Evolutionary conservation across 305 asterid species (phyloP).

Genomic region (Striga hermonthica): DNA sequence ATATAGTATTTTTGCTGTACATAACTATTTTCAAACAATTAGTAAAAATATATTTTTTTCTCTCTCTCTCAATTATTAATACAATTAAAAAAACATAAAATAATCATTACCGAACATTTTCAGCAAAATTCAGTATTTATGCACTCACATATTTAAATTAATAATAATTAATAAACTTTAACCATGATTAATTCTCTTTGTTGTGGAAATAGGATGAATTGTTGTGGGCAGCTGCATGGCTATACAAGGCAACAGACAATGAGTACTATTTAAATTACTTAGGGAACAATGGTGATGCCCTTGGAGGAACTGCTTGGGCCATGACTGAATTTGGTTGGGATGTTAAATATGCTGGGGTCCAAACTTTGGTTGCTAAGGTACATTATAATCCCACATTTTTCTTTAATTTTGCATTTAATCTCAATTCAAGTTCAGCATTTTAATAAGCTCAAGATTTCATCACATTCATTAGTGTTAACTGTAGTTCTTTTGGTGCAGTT

Average conservation of each 20-base stretch:
- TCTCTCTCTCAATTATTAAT: too few relatives aligned
- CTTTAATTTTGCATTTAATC: background rate
- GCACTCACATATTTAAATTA: background rate
- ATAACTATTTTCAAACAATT: too few relatives aligned
- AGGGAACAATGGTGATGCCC: constrained; percentile 76
- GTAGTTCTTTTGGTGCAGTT: constrained; percentile 62
- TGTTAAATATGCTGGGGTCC: constrained; percentile 97
- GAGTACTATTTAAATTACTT: constrained; percentile 71
- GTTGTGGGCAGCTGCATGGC: constrained; percentile 98
- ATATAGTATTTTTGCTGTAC: too few relatives aligned
- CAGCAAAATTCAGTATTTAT: too few relatives aligned
- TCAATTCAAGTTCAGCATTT: background rate
- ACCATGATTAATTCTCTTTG: background rate
- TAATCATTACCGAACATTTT: too few relatives aligned
- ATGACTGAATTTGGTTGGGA: constrained; percentile 99
- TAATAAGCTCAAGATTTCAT: too few relatives aligned
- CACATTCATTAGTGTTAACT: too few relatives aligned
- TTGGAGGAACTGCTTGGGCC: constrained; percentile 97
- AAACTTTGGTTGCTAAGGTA: constrained; percentile 90
- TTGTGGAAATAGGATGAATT: constrained; percentile 66
- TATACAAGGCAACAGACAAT: constrained; percentile 86
- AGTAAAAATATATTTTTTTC: too few relatives aligned
- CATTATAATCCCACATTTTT: background rate
- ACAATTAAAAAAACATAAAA: too few relatives aligned
- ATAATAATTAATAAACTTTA: background rate